Conservation (phyloP, 371 early-diverging fungal genomes). For the Mucor velutinosus region DNA sequence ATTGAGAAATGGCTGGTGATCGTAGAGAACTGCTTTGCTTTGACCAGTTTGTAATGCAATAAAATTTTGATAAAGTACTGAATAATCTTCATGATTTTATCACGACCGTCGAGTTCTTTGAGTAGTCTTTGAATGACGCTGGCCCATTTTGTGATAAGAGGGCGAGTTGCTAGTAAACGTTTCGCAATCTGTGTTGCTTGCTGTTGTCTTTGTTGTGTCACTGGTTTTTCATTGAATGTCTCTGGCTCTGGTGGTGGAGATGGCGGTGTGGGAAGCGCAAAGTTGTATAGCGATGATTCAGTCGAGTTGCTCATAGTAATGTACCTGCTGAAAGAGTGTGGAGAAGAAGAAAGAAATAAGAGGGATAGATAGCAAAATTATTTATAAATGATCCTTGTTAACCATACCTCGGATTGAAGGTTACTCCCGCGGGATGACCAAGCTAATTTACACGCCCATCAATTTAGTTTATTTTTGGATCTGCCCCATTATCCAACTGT, state of each 20-base stretch:
- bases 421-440: not conserved
- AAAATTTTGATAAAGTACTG: conserved; percentile 77
- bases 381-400: not conserved
- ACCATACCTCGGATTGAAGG: not conserved
- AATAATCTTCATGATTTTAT: conserved; percentile 79
- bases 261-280: conserved; percentile 12
- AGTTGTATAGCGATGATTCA: not conserved
- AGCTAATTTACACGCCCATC: not conserved
- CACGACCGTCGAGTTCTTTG: conserved; percentile 76
- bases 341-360: not conserved
- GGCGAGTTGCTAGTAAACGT: not conserved
- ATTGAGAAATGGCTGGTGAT: conserved; percentile 71
- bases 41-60: conserved; percentile 47
- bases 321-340: not conserved
- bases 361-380: not conserved
- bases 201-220: not conserved
- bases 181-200: not conserved
- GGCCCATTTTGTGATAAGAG: conserved; percentile 3
- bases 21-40: conserved; percentile 47
- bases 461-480: not conserved
- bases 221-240: not conserved
- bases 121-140: conserved; percentile 21
- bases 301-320: not conserved
- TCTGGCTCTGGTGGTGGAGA: conserved; percentile 14
- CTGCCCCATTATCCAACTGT: not conserved